These are phyloP conservation scores for Xerocomus potaroensis DNA, from an alignment of 768 basidiomycete species.

Conservation along the genomic window DNA sequence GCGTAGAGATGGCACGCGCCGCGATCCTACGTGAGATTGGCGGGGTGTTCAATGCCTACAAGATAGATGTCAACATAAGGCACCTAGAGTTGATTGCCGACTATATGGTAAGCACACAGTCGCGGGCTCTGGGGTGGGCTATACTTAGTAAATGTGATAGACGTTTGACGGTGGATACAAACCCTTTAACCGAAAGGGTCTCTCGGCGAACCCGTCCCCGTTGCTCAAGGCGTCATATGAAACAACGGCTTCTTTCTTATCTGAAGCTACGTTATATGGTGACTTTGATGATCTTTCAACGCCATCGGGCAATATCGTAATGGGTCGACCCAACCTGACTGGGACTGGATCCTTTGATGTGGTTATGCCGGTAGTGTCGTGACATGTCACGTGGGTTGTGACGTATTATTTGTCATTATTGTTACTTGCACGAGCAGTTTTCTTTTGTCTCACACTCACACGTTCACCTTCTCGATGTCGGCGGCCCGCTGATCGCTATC, in stretches of 20 bases:
- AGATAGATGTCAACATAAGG: conserved; percentile 89
- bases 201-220: conserved; percentile 90
- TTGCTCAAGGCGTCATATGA: conserved; percentile 97
- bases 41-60: conserved; percentile 91
- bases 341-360: conserved; percentile 97
- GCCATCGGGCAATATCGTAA: conserved; percentile 88
- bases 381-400: conserved; percentile 7
- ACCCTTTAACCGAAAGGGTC: conserved; percentile 95
- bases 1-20: conserved; percentile 93
- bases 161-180: conserved; percentile 98
- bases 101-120: conserved; percentile 77
- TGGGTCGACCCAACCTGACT: conserved; percentile 81
- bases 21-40: conserved; percentile 90
- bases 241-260: conserved; percentile 89
- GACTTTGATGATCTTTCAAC: conserved; percentile 92
- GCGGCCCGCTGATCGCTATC: conserved; percentile 22
- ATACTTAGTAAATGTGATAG: conserved; percentile 37
- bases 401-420: conserved; percentile 25
- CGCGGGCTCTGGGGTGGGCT: background rate
- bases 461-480: conserved; percentile 22
- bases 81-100: conserved; percentile 97
- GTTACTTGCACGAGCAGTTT: conserved; percentile 14
- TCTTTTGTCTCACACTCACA: conserved; percentile 8
- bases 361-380: conserved; percentile 42
- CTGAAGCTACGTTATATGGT: conserved; percentile 90